Evolutionary conservation across 2,329 filamentous ascomycete species (phyloP).

Genomic region (Penicillium glabrum): DNA sequence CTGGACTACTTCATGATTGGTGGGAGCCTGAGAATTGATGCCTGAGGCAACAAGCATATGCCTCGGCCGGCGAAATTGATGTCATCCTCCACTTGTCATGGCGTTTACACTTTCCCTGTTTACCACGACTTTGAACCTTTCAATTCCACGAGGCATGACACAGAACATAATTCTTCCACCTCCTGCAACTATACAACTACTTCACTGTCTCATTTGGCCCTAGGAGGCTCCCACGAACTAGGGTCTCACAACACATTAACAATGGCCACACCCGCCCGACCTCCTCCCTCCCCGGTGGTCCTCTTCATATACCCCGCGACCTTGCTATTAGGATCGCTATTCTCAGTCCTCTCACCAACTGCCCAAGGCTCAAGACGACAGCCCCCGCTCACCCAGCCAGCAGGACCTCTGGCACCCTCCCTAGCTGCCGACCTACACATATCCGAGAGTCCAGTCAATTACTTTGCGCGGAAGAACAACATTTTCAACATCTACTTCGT

Average conservation of each 20-base stretch:
- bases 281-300: conserved; percentile 53
- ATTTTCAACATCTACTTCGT: conserved; percentile 91
- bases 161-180: not conserved
- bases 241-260: conserved; percentile 3
- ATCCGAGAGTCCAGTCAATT: conserved; percentile 49
- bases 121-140: not conserved
- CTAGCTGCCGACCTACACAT: conserved; percentile 31
- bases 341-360: conserved; percentile 73
- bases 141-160: not conserved
- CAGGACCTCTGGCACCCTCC: conserved; percentile 45
- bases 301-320: conserved; percentile 74
- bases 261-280: conserved; percentile 19
- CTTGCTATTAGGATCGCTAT: conserved; percentile 78
- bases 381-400: conserved; percentile 56
- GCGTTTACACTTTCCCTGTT: conserved; percentile 1
- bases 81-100: conserved; percentile 12
- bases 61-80: conserved; percentile 16
- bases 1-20: not conserved
- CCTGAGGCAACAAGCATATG: conserved; percentile 1
- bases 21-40: not conserved
- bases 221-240: not conserved
- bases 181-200: not conserved
- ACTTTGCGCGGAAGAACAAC: conserved; percentile 94
- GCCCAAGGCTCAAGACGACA: conserved; percentile 49
- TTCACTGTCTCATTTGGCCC: not conserved